Conservation (phyloP, 164 flowering plant species). For the Taxillus chinensis region DNA sequence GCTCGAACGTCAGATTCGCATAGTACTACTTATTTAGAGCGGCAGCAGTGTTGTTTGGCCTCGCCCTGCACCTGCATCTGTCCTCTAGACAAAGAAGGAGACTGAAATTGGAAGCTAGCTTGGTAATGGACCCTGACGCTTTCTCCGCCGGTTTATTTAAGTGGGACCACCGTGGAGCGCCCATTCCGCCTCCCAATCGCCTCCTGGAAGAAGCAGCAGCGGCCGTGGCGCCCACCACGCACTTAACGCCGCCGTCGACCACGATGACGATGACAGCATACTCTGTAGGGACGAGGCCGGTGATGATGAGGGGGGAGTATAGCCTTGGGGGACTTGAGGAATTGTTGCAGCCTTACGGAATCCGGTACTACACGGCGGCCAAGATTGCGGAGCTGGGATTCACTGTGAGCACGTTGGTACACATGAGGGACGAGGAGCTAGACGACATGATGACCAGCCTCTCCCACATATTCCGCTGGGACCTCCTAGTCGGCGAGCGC, state of each 20-base stretch:
- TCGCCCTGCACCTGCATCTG: neutral
- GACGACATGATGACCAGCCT: slow-evolving; percentile 93
- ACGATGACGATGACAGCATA: neutral
- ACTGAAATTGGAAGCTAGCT: neutral
- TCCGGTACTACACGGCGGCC: slow-evolving; percentile 72
- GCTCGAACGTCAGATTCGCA: neutral
- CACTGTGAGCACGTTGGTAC: slow-evolving; percentile 73
- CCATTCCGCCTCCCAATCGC: slow-evolving; percentile 6
- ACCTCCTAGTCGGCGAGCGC: slow-evolving; percentile 84
- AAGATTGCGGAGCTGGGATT: slow-evolving; percentile 92
- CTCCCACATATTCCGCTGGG: slow-evolving; percentile 76
- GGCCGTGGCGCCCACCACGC: slow-evolving; percentile 10
- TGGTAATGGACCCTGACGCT: slow-evolving; percentile 31
- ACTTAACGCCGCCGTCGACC: neutral
- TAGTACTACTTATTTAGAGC: neutral
- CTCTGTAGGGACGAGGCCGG: slow-evolving; percentile 25
- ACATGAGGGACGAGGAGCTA: slow-evolving; percentile 90
- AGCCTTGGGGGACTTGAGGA: slow-evolving; percentile 62
- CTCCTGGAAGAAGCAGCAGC: slow-evolving; percentile 3
- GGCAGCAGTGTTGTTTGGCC: too few species aligned
- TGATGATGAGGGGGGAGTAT: slow-evolving; percentile 25
- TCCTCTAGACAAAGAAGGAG: neutral
- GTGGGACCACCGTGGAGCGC: slow-evolving; percentile 24
- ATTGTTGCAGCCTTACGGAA: slow-evolving; percentile 71
- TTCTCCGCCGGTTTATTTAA: slow-evolving; percentile 30